A percentile compares a stretch with the other conserved stretches of the same genome.
Conservation (phyloP, 495 filamentous ascomycete species). For the Xylaria cubensis region DNA sequence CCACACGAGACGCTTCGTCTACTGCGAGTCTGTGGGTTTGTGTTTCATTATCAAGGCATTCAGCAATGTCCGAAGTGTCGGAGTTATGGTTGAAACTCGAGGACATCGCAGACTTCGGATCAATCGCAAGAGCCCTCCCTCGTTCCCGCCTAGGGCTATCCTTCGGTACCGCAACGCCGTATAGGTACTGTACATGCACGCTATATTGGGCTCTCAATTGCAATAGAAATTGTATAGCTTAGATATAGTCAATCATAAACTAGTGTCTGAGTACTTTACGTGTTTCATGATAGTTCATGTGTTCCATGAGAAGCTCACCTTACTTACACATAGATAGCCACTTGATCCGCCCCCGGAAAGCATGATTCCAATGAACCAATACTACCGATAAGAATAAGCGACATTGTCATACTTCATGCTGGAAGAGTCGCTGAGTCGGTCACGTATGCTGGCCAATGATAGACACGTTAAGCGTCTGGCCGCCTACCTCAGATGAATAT, state of each 20-base stretch:
- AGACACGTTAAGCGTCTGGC: background rate
- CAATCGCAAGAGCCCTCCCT: background rate
- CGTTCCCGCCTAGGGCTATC: background rate
- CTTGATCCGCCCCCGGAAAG: background rate
- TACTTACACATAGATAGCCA: background rate
- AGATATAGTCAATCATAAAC: background rate
- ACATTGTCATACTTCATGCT: background rate
- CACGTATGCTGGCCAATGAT: slow-evolving; percentile 8
- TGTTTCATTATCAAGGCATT: background rate
- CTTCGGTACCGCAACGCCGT: background rate
- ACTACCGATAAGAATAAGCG: background rate
- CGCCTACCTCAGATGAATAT: slow-evolving; percentile 6
- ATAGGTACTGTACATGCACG: background rate
- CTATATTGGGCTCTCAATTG: background rate
- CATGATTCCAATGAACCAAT: background rate
- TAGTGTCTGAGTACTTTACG: background rate
- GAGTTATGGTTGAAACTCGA: background rate
- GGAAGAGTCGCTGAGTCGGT: background rate
- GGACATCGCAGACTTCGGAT: background rate
- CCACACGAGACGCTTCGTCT: background rate
- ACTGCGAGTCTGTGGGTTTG: background rate
- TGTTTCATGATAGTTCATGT: background rate
- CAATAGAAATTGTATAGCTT: background rate
- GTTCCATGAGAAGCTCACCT: background rate
- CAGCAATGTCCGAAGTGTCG: background rate